These are phyloP conservation scores for Pterocarpus santalinus DNA, from an alignment of 306 rosid genomes.

Conservation along the genomic window DNA sequence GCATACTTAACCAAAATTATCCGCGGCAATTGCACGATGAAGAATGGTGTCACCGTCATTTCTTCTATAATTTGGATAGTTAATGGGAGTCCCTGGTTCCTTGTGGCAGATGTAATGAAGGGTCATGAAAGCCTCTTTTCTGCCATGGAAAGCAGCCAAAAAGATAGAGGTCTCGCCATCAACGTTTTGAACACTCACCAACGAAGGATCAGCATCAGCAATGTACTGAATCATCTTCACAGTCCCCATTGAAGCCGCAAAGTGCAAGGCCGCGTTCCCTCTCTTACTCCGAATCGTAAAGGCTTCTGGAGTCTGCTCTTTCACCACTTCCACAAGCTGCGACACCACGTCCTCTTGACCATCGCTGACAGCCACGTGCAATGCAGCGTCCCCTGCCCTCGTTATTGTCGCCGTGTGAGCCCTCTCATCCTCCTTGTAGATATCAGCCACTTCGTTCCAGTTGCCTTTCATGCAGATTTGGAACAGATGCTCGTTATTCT, in stretches of 20 bases:
- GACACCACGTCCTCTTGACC: slow-evolving; percentile 41
- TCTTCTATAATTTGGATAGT: slow-evolving; percentile 47
- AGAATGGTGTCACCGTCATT: slow-evolving; percentile 59
- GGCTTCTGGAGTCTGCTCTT: not conserved
- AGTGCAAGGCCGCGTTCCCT: slow-evolving; percentile 57
- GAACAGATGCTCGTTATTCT: slow-evolving; percentile 17
- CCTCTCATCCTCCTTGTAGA: not conserved
- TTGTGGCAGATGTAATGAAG: slow-evolving; percentile 37
- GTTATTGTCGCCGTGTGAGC: slow-evolving; percentile 51
- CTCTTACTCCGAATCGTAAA: slow-evolving; percentile 21
- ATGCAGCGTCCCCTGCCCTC: slow-evolving; percentile 56
- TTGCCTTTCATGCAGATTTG: slow-evolving; percentile 42
- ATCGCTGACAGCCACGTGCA: slow-evolving; percentile 64
- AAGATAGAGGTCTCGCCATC: slow-evolving; percentile 68
- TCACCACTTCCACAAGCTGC: not conserved
- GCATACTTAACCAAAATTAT: slow-evolving; percentile 45
- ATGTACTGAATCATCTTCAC: slow-evolving; percentile 46
- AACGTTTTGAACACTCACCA: slow-evolving; percentile 46
- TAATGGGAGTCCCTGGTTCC: not conserved
- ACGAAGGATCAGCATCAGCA: not conserved
- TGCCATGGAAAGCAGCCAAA: slow-evolving; percentile 59
- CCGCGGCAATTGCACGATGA: slow-evolving; percentile 58
- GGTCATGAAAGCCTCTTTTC: slow-evolving; percentile 51
- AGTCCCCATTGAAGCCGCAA: slow-evolving; percentile 54
- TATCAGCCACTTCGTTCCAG: slow-evolving; percentile 46